Conservation (phyloP, 2,329 filamentous ascomycete species). For the Stagonosporopsis tanaceti region DNA sequence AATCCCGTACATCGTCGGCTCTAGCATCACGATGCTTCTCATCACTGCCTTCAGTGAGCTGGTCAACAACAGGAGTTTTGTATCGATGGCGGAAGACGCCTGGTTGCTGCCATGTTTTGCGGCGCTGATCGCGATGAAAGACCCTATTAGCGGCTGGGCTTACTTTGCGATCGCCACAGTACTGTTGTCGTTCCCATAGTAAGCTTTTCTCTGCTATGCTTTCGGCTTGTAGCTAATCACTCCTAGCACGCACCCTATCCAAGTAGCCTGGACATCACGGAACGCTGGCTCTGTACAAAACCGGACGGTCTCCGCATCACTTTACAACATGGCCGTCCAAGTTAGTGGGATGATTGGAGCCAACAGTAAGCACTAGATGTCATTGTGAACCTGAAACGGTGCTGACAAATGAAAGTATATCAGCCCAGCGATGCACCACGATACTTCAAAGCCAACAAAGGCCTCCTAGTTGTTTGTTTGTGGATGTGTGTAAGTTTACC, state of each 20-base stretch:
- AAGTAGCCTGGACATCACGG: slow-evolving; percentile 16
- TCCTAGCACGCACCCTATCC: slow-evolving; percentile 9
- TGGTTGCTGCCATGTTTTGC: slow-evolving; percentile 23
- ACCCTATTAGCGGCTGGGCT: slow-evolving; percentile 50
- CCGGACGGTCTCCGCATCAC: slow-evolving; percentile 15
- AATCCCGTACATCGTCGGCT: slow-evolving; percentile 53
- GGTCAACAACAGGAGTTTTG: slow-evolving; percentile 22
- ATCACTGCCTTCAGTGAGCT: slow-evolving; percentile 22
- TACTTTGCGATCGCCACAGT: slow-evolving; percentile 60
- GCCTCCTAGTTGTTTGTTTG: slow-evolving; percentile 40
- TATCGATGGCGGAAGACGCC: slow-evolving; percentile 22
- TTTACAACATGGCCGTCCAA: slow-evolving; percentile 60
- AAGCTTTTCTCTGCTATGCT: slow-evolving; percentile 40
- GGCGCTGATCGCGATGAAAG: slow-evolving; percentile 17
- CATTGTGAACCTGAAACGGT: slow-evolving; percentile 16
- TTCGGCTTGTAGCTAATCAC: background rate
- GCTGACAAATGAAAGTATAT: slow-evolving; percentile 50
- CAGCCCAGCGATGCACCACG: slow-evolving; percentile 17
- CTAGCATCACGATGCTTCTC: slow-evolving; percentile 22
- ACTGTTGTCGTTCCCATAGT: slow-evolving; percentile 51
- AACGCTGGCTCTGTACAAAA: slow-evolving; percentile 19
- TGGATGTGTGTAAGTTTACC: slow-evolving; percentile 28
- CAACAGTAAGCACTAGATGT: slow-evolving; percentile 9
- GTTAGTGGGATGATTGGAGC: slow-evolving; percentile 25
- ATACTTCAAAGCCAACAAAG: slow-evolving; percentile 28